phyloP scores from a whole-genome alignment of 768 basidiomycete genomes.

The Lepiota brunneoincarnata region DNA sequence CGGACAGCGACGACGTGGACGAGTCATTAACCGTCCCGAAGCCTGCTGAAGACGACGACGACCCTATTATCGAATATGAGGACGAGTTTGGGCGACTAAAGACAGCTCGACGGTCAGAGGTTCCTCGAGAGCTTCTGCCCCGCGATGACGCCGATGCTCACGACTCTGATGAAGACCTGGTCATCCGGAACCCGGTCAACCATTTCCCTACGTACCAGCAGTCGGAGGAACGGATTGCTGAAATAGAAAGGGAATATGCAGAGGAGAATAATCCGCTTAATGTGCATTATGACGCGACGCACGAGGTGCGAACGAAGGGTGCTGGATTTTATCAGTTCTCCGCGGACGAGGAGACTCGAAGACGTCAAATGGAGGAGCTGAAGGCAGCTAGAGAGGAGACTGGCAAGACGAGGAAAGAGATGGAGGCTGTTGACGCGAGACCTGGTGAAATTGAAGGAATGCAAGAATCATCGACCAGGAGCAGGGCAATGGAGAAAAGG shows the following conservation, averaged over 20 bases:
- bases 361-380: conserved; percentile 81
- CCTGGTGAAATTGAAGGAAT: conserved; percentile 82
- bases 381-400: conserved; percentile 69
- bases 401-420: conserved; percentile 52
- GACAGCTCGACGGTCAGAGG: conserved; percentile 67
- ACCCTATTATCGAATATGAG: conserved; percentile 81
- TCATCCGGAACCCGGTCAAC: conserved; percentile 60
- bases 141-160: conserved; percentile 39
- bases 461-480: conserved; percentile 36
- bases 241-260: conserved; percentile 65
- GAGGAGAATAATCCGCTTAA: conserved; percentile 73
- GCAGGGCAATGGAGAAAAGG: conserved; percentile 68
- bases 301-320: conserved; percentile 84
- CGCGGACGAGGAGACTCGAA: conserved; percentile 74
- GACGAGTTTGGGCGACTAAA: conserved; percentile 85
- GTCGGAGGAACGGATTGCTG: conserved; percentile 73
- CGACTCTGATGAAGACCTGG: conserved; percentile 30
- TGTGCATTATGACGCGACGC: conserved; percentile 77
- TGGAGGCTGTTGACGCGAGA: conserved; percentile 55
- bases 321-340: conserved; percentile 94
- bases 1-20: conserved; percentile 75
- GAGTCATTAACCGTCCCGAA: conserved; percentile 69
- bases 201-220: conserved; percentile 90
- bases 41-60: conserved; percentile 55
- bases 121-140: conserved; percentile 63